A percentile compares a stretch with the other conserved stretches of the same genome.
phyloP scores from a whole-genome alignment of 73 alveolate species.

The Paramecium caudatum region DNA sequence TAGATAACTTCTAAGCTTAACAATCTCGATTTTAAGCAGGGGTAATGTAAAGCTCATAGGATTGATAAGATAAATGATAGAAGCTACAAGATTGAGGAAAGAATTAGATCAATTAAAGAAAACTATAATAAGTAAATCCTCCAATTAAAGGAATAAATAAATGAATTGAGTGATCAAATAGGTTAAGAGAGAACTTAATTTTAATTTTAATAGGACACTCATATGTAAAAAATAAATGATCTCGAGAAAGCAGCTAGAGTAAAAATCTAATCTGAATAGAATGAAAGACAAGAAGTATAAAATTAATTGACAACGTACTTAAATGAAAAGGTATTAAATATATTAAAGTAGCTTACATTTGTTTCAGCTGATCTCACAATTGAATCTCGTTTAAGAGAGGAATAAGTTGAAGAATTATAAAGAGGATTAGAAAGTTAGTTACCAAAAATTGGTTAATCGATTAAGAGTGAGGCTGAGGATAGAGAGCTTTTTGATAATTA shows the following conservation, averaged over 20 bases:
- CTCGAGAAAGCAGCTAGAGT: background rate
- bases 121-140: constrained; percentile 16
- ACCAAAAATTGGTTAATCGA: constrained; percentile 23
- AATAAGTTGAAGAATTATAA: background rate
- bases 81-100: constrained; percentile 33
- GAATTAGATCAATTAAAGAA: background rate
- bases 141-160: background rate
- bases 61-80: constrained; percentile 23
- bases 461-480: background rate
- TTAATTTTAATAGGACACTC: background rate
- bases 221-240: background rate
- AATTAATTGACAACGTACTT: constrained; percentile 3
- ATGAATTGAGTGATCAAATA: background rate
- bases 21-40: constrained; percentile 41
- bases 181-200: background rate
- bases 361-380: background rate
- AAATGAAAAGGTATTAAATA: constrained; percentile 43
- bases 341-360: background rate
- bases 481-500: background rate
- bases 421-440: constrained; percentile 5
- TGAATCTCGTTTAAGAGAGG: constrained; percentile 40
- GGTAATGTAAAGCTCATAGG: constrained; percentile 62
- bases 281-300: background rate
- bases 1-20: constrained; percentile 23
- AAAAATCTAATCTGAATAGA: background rate